Evolutionary conservation across 139 green algal species (phyloP).

Genomic region (Micractinium conductrix): DNA sequence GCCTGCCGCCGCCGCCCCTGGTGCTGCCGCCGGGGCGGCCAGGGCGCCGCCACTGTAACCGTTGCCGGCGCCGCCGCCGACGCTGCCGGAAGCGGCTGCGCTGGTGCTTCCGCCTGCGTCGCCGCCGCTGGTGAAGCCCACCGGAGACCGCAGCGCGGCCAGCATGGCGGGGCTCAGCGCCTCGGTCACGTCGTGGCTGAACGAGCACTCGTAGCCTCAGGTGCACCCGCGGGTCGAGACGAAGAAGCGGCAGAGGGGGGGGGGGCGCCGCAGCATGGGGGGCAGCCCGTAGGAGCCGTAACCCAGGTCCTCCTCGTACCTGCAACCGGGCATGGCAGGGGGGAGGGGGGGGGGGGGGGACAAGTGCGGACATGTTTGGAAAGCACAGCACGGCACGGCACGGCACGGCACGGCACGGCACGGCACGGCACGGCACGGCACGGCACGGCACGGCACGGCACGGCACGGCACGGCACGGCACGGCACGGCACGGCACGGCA

Average conservation of each 20-base stretch:
- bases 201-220: background rate
- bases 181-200: conserved; percentile 1
- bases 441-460: too few species aligned
- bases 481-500: background rate
- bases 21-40: background rate
- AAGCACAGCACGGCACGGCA: too few species aligned
- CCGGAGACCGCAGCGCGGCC: background rate
- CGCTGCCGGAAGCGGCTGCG: background rate
- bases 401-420: too few species aligned
- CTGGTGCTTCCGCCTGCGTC: background rate
- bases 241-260: conserved; percentile 17
- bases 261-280: too few species aligned
- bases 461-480: background rate
- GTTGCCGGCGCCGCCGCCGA: background rate
- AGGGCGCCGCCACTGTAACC: background rate
- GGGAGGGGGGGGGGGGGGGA: too few species aligned
- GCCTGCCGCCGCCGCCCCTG: background rate
- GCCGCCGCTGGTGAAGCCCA: background rate
- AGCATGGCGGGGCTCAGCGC: background rate
- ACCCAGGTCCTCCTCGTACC: too few species aligned
- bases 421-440: too few species aligned
- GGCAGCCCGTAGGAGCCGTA: too few species aligned
- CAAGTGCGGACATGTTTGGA: too few species aligned
- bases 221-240: background rate
- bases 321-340: too few species aligned